Percentiles rank a stretch among this genome's conserved stretches.
Conservation (phyloP, 139 green algal species). For the Chlorella sp. region DNA sequence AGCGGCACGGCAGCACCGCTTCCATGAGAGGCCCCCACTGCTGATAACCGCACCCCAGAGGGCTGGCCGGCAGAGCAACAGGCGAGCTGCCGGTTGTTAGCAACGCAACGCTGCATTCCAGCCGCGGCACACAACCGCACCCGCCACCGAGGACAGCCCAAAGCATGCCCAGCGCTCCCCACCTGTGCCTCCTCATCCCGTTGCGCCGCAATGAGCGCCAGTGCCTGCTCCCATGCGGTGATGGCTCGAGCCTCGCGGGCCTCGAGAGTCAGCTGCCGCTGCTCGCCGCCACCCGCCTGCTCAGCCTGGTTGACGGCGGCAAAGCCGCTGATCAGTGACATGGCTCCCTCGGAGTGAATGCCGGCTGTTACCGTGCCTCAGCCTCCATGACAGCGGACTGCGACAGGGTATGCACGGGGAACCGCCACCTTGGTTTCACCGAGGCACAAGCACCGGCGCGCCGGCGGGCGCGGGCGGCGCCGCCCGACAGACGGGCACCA, state of each 20-base stretch:
- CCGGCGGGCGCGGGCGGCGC: too few species aligned
- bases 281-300: background rate
- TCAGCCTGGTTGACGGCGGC: constrained; percentile 23
- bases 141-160: background rate
- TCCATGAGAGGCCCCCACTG: background rate
- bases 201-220: background rate
- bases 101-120: too few species aligned
- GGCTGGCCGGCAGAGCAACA: background rate
- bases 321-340: constrained; percentile 27
- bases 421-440: too few species aligned
- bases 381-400: too few species aligned
- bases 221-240: constrained; percentile 13
- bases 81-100: background rate
- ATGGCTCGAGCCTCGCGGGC: constrained; percentile 32
- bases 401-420: too few species aligned
- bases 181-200: constrained; percentile 27
- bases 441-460: too few species aligned
- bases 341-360: too few species aligned
- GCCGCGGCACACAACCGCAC: background rate
- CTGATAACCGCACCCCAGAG: background rate
- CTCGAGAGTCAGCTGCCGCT: constrained; percentile 21
- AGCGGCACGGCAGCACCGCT: too few species aligned
- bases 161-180: background rate
- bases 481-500: too few species aligned
- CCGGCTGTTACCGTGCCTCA: too few species aligned